Evolutionary conservation across 1,284 basidiomycete species (phyloP), one percentile per base, ranked within the genome.

Genomic region (Cryptococcus floricola): DNA sequence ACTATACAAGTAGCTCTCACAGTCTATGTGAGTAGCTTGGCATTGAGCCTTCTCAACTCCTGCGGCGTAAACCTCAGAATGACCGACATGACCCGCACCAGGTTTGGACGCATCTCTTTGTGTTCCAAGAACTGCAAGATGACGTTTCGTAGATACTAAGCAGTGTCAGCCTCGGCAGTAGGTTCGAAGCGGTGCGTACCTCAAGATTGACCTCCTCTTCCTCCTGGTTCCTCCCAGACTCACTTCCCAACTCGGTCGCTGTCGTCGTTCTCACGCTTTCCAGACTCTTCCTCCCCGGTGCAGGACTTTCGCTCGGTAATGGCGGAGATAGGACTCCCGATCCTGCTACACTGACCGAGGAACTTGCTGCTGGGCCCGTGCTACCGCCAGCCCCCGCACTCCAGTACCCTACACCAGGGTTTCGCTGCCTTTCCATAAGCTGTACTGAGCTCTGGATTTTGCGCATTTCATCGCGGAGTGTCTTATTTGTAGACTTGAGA

Each of bases 321-420:
- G 31, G 31, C 42, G 42, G 48, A 34, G 79, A 23, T 80, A 80
- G 25, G 78, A 74, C 37, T 81, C 80, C 41, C 37, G 31, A 37
- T 41, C 52, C 23, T 18, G 75, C 34, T 44, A 49, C 28, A 42
- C 57, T 18, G 54, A 59, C 51, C 49, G 45, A 52, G 19, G 16
- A 38, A 25, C 28, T 28, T 56, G 56, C 43, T 39, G 50, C 58
- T 52, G 38, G 57, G 49, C 31, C 31, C 31, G 14, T 44, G 39
- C 52, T 44, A 25, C 57, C 61, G 27, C 41, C 38, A 38, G 57
- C 58, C 3, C 56, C 37, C 12, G 61, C 59, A 7, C 84, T 83
- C 90, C 91, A 95, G 73, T 93, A 95, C 5, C 92, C 91, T 12
- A 91, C 87, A n/a, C 92, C 92, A 0, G 92, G 90, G 67, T 89